Conservation (phyloP, 2,329 filamentous ascomycete species). For the Aspergillus sojae region DNA sequence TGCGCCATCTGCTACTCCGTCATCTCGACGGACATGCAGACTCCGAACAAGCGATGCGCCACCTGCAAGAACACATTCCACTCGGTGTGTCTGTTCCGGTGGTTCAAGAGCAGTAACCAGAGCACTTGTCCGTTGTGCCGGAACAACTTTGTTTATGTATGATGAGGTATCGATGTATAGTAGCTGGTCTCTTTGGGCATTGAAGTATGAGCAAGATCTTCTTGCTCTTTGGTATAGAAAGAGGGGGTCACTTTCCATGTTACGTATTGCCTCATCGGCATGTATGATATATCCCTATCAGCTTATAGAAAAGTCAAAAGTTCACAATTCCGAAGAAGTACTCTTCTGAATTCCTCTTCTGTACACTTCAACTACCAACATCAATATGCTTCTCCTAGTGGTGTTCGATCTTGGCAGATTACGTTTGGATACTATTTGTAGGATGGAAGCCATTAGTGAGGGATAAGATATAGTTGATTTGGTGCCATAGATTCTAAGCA, state of each 20-base stretch:
- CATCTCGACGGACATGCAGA: slow-evolving; percentile 81
- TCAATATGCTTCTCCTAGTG: not conserved
- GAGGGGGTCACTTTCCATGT: not conserved
- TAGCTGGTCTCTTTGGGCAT: not conserved
- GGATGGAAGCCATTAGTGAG: not conserved
- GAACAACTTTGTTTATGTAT: slow-evolving; percentile 68
- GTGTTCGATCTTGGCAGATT: not conserved
- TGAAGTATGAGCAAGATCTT: not conserved
- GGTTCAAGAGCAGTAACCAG: slow-evolving; percentile 93
- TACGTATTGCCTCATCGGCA: not conserved
- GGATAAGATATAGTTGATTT: not conserved
- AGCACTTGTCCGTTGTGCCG: slow-evolving; percentile 91
- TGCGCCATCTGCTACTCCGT: slow-evolving; percentile 98
- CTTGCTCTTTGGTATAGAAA: not conserved
- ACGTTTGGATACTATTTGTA: not conserved
- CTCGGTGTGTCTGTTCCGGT: slow-evolving; percentile 85
- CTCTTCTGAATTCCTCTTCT: not conserved
- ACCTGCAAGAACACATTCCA: slow-evolving; percentile 97
- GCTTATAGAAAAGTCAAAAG: not conserved
- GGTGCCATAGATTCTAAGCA: not conserved
- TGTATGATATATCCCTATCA: not conserved
- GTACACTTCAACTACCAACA: not conserved
- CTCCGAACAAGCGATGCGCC: slow-evolving; percentile 86
- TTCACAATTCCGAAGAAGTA: not conserved
- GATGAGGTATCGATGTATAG: slow-evolving; percentile 2